Percentiles rank a stretch among this genome's conserved stretches.
Conservation (phyloP, 2,329 filamentous ascomycete species). For the Trichoderma sp. region DNA sequence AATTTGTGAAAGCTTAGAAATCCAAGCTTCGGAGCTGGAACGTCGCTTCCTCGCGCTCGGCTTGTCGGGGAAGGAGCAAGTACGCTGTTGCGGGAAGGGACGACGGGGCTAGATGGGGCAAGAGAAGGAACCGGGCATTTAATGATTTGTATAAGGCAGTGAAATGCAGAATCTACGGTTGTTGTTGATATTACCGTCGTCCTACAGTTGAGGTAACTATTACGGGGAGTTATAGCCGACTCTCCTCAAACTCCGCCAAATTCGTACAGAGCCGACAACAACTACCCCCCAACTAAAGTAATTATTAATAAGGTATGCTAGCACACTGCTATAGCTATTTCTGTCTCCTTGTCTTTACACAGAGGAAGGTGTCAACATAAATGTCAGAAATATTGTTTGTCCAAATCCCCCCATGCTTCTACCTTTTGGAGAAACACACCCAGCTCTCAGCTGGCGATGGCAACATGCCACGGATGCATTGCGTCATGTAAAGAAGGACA, state of each 20-base stretch:
- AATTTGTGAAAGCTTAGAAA: constrained; percentile 19
- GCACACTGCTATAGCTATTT: background rate
- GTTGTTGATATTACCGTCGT: background rate
- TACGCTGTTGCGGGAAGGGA: background rate
- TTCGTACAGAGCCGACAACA: background rate
- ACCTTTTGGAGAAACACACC: background rate
- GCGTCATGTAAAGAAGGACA: constrained; percentile 7
- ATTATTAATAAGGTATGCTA: background rate
- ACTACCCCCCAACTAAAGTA: background rate
- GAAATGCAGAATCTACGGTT: background rate
- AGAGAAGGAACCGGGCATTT: background rate
- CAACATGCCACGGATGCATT: constrained; percentile 19
- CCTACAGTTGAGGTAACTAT: no score
- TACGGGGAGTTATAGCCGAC: background rate
- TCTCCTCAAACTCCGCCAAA: background rate
- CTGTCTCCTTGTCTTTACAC: background rate
- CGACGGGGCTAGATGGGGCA: background rate
- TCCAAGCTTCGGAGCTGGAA: constrained; percentile 9
- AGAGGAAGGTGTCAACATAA: background rate
- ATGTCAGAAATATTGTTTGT: background rate
- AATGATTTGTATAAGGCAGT: background rate
- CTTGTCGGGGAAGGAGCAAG: constrained; percentile 1
- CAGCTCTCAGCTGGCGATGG: constrained; percentile 12
- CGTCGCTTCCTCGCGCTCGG: constrained; percentile 13
- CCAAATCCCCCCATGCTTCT: background rate